These are phyloP conservation scores for Alnus rubra DNA, from an alignment of 306 rosid species.

Conservation along the genomic window DNA sequence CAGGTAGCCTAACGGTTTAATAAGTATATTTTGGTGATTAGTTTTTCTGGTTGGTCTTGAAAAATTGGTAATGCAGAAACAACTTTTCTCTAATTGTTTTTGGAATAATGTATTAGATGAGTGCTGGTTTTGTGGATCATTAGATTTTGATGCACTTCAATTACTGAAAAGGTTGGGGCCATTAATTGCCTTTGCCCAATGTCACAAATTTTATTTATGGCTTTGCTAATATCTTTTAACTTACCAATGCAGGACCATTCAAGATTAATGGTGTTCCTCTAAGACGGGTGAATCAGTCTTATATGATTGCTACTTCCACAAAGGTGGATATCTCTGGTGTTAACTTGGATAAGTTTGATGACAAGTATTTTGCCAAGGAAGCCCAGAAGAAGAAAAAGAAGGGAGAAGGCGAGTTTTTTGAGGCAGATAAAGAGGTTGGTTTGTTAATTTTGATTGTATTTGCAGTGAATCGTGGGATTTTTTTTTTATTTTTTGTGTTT, in stretches of 20 bases:
- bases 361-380: constrained; percentile 63
- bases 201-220: background rate
- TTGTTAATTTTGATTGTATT: background rate
- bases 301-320: constrained; percentile 66
- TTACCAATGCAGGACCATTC: constrained; percentile 52
- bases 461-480: background rate
- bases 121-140: background rate
- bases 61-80: background rate
- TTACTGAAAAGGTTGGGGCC: background rate
- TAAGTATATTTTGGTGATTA: background rate
- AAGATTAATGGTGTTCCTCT: constrained; percentile 72
- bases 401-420: constrained; percentile 63
- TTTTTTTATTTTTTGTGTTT: background rate
- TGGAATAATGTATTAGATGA: background rate
- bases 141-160: background rate
- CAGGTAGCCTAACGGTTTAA: background rate
- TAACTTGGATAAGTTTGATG: constrained; percentile 48
- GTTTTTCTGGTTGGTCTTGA: background rate
- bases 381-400: constrained; percentile 52
- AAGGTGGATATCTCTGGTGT: constrained; percentile 58
- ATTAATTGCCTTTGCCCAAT: background rate
- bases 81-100: background rate
- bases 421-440: constrained; percentile 63
- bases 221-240: background rate
- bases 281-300: constrained; percentile 69